Conservation (phyloP, 495 filamentous ascomycete genomes). For the Pseudotulostoma volvatum region DNA sequence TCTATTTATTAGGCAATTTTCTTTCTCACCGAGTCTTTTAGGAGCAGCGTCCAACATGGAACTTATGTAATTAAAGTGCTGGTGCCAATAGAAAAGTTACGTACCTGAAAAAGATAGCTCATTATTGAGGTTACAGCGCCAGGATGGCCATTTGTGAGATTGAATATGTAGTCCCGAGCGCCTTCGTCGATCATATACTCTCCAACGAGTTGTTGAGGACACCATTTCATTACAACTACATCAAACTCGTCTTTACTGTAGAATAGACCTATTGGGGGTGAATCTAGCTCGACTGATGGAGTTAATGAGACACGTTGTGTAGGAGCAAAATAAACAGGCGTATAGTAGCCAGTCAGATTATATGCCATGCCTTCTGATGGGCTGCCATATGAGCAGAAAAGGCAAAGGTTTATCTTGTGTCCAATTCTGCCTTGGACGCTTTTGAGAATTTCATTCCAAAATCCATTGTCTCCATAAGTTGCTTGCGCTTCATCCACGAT, state of each 20-base stretch:
- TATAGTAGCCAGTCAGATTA: not conserved
- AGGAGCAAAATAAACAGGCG: not conserved
- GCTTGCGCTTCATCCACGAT: constrained; percentile 11
- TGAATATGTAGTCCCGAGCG: constrained; percentile 8
- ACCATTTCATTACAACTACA: constrained; percentile 4
- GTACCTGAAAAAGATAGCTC: constrained; percentile 1
- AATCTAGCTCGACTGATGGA: constrained; percentile 4
- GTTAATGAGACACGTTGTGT: constrained; percentile 5
- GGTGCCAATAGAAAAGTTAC: too few species aligned
- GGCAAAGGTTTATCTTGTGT: constrained; percentile 6
- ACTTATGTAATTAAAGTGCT: too few species aligned
- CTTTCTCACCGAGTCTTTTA: too few species aligned
- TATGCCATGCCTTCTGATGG: constrained; percentile 1
- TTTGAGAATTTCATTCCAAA: constrained; percentile 10
- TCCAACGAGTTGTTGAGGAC: not conserved
- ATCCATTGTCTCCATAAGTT: constrained; percentile 7
- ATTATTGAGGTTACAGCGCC: constrained; percentile 7
- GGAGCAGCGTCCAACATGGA: too few species aligned
- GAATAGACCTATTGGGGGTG: constrained; percentile 9
- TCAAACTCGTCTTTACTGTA: constrained; percentile 3
- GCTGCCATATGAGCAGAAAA: constrained; percentile 11
- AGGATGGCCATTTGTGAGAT: constrained; percentile 11
- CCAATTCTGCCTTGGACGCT: constrained; percentile 4
- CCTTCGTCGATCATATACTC: constrained; percentile 3
- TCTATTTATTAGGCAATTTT: not conserved